Base-by-base conservation (phyloP, 2,329 filamentous ascomycete species). In the Ascochyta clinopodiicola region DNA sequence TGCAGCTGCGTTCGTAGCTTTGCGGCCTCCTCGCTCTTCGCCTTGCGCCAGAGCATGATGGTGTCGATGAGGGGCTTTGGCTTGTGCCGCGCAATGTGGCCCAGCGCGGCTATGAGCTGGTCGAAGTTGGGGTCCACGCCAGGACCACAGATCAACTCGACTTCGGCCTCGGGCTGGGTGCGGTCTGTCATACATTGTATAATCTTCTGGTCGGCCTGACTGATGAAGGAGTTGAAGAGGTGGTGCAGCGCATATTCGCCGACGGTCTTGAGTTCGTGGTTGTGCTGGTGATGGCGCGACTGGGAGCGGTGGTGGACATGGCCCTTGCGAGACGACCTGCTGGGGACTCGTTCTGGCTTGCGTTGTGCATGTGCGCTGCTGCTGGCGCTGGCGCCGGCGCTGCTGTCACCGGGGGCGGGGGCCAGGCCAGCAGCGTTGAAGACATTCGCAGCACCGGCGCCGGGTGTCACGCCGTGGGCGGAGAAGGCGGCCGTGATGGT, bases 1-100 rank as follows among this genome's bases (percentile, higher is more conserved):
- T 67, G 69, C 32, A 75, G 56, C 57, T 70, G 69, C 4, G 63
- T 54, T 15, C 72, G 68, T 37, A 72, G 67, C 27, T 67, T 69
- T 39, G 75, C 75, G 25, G 93, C 92, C 21, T 89, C 87, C 75
- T 98, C 94, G 62, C 92, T 96, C 79, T 98, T 98, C 62, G 87
- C 91, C 76, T 97, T 98, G 51, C 95, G 88, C 95, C 95, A 99
- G 29, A 96, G 84, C 91, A 99, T 99, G 75, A 99, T 92, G 19
- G 91, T 93, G 75, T 99, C 95, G 68, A 99, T 97, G 46, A 99
- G 79, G 5, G 92, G 91, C 73, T 96, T 98, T 5, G 96, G 96
- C 71, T 96, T 96, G 63, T 93, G 90, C 56, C 92, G 90, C 48
- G 94, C 92, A 69, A 99, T 96, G 73, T 98, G 94, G 3, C 95